Evolutionary conservation across 805 yeast genomes (phyloP).

Genomic region (Saccharomycodes ludwigii): DNA sequence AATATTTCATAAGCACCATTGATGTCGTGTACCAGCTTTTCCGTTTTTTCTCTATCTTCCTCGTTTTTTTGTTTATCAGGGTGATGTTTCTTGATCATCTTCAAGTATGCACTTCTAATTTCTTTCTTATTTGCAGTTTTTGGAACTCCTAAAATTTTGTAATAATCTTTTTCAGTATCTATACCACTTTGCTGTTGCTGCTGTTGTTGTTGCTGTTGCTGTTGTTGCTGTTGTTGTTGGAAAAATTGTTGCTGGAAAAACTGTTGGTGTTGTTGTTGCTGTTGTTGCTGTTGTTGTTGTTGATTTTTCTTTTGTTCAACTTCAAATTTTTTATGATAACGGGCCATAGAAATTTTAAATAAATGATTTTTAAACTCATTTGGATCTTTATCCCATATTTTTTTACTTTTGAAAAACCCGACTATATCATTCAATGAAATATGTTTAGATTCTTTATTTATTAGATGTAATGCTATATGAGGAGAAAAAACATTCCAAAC

Average conservation of each 20-base stretch:
- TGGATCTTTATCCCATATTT: conserved; percentile 29
- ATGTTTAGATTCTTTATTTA: conserved; percentile 8
- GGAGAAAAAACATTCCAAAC: conserved; percentile 1
- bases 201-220: conserved; percentile 19
- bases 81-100: conserved; percentile 68
- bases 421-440: conserved; percentile 21
- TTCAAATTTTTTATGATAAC: conserved; percentile 25
- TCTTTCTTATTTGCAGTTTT: conserved; percentile 57
- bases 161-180: conserved; percentile 50
- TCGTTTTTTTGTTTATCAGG: conserved; percentile 85
- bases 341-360: conserved; percentile 29
- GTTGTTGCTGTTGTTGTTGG: conserved; percentile 28
- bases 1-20: conserved; percentile 87
- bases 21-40: conserved; percentile 78
- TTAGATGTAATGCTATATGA: neutral
- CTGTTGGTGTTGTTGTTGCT: conserved; percentile 26
- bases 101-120: conserved; percentile 71
- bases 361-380: conserved; percentile 24
- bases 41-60: conserved; percentile 54
- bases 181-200: conserved; percentile 10
- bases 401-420: conserved; percentile 21
- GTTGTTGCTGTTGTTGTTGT: conserved; percentile 36
- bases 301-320: conserved; percentile 26
- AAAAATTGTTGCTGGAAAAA: conserved; percentile 9
- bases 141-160: conserved; percentile 60